Conservation (phyloP, 2,329 filamentous ascomycete species). For the Fusarium nodosum region DNA sequence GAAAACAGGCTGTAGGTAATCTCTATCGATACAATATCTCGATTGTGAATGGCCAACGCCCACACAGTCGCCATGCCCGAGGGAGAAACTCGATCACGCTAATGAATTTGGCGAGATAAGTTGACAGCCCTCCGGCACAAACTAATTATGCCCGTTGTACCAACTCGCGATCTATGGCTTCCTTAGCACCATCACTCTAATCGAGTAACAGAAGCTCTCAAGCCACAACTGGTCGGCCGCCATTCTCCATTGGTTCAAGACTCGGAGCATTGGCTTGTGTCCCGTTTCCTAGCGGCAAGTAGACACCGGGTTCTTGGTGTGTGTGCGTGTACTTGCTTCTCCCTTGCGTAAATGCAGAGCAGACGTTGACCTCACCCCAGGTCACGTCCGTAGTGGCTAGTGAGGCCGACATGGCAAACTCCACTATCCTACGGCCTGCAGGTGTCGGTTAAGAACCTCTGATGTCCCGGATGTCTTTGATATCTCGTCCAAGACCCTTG, state of each 20-base stretch:
- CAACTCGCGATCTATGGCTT: conserved; percentile 32
- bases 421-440: conserved; percentile 31
- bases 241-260: conserved; percentile 36
- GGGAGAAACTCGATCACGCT: conserved; percentile 28
- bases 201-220: conserved; percentile 16
- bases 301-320: conserved; percentile 17
- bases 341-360: conserved; percentile 35
- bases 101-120: conserved; percentile 25
- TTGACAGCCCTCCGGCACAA: conserved; percentile 36
- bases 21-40: conserved; percentile 9
- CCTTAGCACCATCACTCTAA: conserved; percentile 28
- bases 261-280: conserved; percentile 12
- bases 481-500: conserved; percentile 9
- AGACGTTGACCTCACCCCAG: conserved; percentile 18
- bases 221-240: conserved; percentile 25
- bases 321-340: conserved; percentile 21
- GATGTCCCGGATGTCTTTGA: conserved; percentile 24
- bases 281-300: conserved; percentile 32
- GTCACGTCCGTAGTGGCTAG: conserved; percentile 25
- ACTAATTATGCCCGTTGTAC: conserved; percentile 39
- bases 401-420: conserved; percentile 30
- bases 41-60: background rate
- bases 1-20: background rate
- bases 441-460: conserved; percentile 41
- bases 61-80: conserved; percentile 19